Evolutionary conservation across 2,329 filamentous ascomycete genomes (phyloP).

Genomic region (Bipolaris sorokiniana): DNA sequence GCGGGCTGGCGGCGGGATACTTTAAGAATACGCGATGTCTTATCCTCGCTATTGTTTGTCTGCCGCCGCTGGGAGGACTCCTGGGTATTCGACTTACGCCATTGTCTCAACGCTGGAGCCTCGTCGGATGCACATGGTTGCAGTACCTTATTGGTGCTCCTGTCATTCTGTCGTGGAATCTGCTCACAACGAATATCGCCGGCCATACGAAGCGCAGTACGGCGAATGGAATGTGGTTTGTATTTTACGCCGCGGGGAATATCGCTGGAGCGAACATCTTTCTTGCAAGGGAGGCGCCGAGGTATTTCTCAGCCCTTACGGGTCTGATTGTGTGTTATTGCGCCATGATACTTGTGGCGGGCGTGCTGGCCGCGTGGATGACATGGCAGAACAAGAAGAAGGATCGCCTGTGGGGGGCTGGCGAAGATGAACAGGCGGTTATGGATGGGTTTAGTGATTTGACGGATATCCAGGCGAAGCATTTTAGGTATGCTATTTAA

Average conservation of each 20-base stretch:
- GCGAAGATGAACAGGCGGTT: slow-evolving; percentile 40
- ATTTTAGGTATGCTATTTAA: slow-evolving; percentile 46
- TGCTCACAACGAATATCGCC: slow-evolving; percentile 53
- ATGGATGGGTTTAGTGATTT: slow-evolving; percentile 45
- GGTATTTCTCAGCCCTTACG: slow-evolving; percentile 55
- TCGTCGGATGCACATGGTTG: slow-evolving; percentile 62
- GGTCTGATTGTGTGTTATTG: slow-evolving; percentile 54
- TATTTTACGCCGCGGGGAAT: slow-evolving; percentile 58
- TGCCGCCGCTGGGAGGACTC: slow-evolving; percentile 58
- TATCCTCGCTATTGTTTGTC: slow-evolving; percentile 48
- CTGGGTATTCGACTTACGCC: slow-evolving; percentile 58
- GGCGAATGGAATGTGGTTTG: slow-evolving; percentile 59
- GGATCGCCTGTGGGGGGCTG: slow-evolving; percentile 35
- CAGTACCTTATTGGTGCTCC: slow-evolving; percentile 59
- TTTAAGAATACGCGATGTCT: slow-evolving; percentile 39
- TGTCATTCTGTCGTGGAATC: slow-evolving; percentile 60
- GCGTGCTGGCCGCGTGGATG: slow-evolving; percentile 40
- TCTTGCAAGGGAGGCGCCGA: slow-evolving; percentile 52
- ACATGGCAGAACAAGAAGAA: slow-evolving; percentile 42
- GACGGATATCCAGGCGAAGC: slow-evolving; percentile 43
- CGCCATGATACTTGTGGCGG: slow-evolving; percentile 48
- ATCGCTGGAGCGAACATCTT: slow-evolving; percentile 58
- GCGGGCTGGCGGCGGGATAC: slow-evolving; percentile 43
- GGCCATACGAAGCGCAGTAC: slow-evolving; percentile 61
- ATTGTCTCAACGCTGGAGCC: slow-evolving; percentile 54